Percentiles rank a stretch among this genome's conserved stretches.
phyloP scores from a whole-genome alignment of 495 filamentous ascomycete genomes.

The Xylaria grammica region DNA sequence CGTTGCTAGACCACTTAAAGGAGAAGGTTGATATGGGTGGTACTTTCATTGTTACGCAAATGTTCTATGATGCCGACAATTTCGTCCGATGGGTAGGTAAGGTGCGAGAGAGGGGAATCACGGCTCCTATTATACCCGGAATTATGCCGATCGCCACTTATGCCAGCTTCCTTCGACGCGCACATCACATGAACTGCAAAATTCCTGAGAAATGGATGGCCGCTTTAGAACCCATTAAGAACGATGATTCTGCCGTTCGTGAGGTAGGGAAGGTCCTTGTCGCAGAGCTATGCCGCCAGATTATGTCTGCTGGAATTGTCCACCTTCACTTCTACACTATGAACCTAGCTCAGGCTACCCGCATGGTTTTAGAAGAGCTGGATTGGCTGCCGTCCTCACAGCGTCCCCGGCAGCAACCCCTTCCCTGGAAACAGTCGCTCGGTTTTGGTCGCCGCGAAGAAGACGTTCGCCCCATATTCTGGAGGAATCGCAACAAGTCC shows the following conservation, averaged over 20 bases:
- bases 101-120: constrained; percentile 82
- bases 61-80: constrained; percentile 98
- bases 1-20: constrained; percentile 90
- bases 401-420: constrained; percentile 77
- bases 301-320: constrained; percentile 79
- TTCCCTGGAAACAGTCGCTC: constrained; percentile 95
- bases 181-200: constrained; percentile 83
- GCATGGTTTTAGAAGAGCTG: constrained; percentile 90
- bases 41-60: constrained; percentile 94
- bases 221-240: constrained; percentile 89
- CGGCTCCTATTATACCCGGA: constrained; percentile 89
- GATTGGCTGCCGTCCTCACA: constrained; percentile 75
- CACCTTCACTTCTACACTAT: constrained; percentile 99
- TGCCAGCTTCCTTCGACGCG: constrained; percentile 85
- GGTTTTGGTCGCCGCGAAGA: constrained; percentile 85
- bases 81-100: constrained; percentile 90
- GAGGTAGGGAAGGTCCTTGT: constrained; percentile 89
- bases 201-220: constrained; percentile 82
- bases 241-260: constrained; percentile 90
- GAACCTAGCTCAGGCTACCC: constrained; percentile 95
- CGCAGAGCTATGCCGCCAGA: constrained; percentile 87
- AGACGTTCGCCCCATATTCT: constrained; percentile 98
- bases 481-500: constrained; percentile 94
- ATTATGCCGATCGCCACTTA: constrained; percentile 99
- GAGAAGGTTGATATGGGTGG: constrained; percentile 97